Evolutionary conservation across 2,329 filamentous ascomycete species (phyloP).

Genomic region (Pseudogymnoascus sp.): DNA sequence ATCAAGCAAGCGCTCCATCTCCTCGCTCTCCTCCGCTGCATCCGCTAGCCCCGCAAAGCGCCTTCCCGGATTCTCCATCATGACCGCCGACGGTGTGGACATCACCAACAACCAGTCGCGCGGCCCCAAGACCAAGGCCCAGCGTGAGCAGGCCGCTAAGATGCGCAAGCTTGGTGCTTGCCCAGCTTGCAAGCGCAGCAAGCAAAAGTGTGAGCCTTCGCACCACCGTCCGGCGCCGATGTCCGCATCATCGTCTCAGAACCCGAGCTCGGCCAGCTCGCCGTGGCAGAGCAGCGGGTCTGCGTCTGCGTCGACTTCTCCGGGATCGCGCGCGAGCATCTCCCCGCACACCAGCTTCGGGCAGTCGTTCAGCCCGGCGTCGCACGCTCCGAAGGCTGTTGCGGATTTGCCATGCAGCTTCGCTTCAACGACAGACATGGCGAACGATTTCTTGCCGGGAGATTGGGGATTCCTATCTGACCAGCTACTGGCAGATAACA

Average conservation of each 20-base stretch:
- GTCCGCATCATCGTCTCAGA: not conserved
- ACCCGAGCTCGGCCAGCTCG: not conserved
- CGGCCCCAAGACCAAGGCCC: slow-evolving; percentile 59
- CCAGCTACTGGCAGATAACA: not conserved
- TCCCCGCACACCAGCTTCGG: slow-evolving; percentile 1
- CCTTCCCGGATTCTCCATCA: slow-evolving; percentile 57
- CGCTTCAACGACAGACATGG: not conserved
- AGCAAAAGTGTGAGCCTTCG: slow-evolving; percentile 33
- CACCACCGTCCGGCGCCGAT: slow-evolving; percentile 18
- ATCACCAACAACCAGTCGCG: slow-evolving; percentile 55
- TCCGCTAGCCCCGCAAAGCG: slow-evolving; percentile 16
- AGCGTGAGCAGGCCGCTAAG: slow-evolving; percentile 57
- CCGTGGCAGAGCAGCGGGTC: not conserved
- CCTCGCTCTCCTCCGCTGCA: not conserved
- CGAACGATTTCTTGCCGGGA: not conserved
- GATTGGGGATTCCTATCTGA: not conserved
- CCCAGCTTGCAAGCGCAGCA: slow-evolving; percentile 53
- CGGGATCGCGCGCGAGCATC: not conserved
- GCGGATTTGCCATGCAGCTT: not conserved
- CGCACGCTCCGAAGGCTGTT: not conserved
- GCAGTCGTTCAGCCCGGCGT: not conserved
- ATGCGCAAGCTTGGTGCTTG: slow-evolving; percentile 64
- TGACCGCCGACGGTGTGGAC: slow-evolving; percentile 55
- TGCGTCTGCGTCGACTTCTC: not conserved
- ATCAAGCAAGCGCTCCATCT: not conserved